Conservation (phyloP, 2,329 filamentous ascomycete genomes). For the Nemania diffusa region DNA sequence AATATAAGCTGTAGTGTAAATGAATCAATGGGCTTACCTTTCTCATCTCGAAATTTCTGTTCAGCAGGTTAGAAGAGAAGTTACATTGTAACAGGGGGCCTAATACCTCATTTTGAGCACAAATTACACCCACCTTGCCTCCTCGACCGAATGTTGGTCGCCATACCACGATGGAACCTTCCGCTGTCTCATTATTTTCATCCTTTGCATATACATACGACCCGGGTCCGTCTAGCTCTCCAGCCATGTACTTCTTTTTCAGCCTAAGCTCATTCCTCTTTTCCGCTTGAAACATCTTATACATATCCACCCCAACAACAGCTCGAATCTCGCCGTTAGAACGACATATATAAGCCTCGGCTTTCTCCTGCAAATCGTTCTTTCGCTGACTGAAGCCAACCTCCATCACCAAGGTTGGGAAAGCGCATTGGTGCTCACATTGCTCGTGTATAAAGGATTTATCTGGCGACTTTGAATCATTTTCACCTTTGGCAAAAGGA, state of each 20-base stretch:
- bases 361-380: neutral
- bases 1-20: neutral
- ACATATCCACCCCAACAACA: neutral
- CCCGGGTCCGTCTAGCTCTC: neutral
- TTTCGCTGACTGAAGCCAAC: neutral
- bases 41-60: neutral
- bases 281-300: conserved; percentile 2
- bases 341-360: conserved; percentile 3
- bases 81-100: neutral
- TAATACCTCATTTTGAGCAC: neutral
- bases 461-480: neutral
- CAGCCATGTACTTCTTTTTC: neutral
- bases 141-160: neutral
- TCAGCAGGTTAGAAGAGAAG: neutral
- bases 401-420: neutral
- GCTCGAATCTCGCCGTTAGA: conserved; percentile 2
- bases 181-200: neutral
- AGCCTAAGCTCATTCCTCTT: neutral
- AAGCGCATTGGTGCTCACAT: neutral
- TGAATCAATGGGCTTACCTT: neutral
- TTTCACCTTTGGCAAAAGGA: neutral
- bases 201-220: neutral
- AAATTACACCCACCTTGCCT: neutral
- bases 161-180: conserved; percentile 9
- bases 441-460: neutral